Evolutionary conservation across 331 rosid genomes (phyloP).

Genomic region (Cydonia oblonga): DNA sequence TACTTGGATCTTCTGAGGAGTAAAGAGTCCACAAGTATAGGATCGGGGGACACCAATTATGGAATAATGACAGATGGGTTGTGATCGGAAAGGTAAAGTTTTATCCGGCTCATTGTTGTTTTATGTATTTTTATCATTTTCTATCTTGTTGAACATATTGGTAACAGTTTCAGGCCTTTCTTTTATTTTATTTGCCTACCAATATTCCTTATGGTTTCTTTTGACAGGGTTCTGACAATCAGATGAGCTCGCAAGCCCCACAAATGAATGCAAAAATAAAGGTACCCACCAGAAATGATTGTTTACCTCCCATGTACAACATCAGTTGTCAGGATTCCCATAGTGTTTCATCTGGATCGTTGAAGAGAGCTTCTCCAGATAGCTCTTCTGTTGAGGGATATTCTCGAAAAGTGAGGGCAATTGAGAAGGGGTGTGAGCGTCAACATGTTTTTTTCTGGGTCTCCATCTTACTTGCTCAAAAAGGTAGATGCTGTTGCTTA

Average conservation of each 20-base stretch:
- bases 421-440: slow-evolving; percentile 27
- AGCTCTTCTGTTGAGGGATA: slow-evolving; percentile 23
- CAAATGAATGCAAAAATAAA: slow-evolving; percentile 10
- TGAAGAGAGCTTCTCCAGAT: slow-evolving; percentile 47
- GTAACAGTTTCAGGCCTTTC: background rate
- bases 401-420: slow-evolving; percentile 46
- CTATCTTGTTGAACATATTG: background rate
- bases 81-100: slow-evolving; percentile 39
- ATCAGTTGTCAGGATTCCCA: slow-evolving; percentile 29
- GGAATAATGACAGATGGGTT: slow-evolving; percentile 52
- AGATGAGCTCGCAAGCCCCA: slow-evolving; percentile 4
- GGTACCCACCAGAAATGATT: slow-evolving; percentile 8
- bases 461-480: slow-evolving; percentile 23
- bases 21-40: slow-evolving; percentile 34
- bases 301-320: slow-evolving; percentile 20
- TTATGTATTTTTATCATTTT: background rate
- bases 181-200: background rate
- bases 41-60: slow-evolving; percentile 51
- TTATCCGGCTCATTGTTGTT: background rate
- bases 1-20: slow-evolving; percentile 47
- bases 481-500: slow-evolving; percentile 73
- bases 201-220: background rate
- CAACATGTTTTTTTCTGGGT: slow-evolving; percentile 15
- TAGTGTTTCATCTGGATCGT: slow-evolving; percentile 25
- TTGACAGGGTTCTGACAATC: slow-evolving; percentile 21